Evolutionary conservation across 2,329 filamentous ascomycete species (phyloP), one percentile per base, ranked within the genome.

Genomic region (Leptodontidium sp.): DNA sequence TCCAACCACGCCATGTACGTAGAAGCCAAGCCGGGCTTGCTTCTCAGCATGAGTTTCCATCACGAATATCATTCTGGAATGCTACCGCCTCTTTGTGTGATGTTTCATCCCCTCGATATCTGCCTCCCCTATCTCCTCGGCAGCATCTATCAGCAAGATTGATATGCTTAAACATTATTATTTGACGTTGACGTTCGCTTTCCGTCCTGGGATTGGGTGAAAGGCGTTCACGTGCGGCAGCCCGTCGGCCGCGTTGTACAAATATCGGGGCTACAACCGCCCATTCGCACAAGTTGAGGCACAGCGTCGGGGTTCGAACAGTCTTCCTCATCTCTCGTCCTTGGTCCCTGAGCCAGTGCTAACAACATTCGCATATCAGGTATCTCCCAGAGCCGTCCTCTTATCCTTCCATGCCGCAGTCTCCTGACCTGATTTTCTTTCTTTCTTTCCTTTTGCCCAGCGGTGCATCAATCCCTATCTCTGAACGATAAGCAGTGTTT

Each of bases 341-440:
- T 2, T 62, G 43, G 59, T 38, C 43, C 24, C 26, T 49, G 43
- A 50, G 43, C 59, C 40, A 32, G 5, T 50, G 59, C 59, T 50
- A 14, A 15, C 8, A 15, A 7, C 15, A 8, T 35, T 38, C 47
- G 11, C n/a, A 21, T 24, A 35, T 14, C 59, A 62, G 40, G 49
- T 49, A 62, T 62, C 24, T 3, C n/a, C 11, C 57, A 59, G 57
- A 29, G 12, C 59, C 38, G 7, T 50, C 40, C 45, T 50, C 17
- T 43, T 26, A 53, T 29, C 24, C 29, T 50, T n/a, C 43, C 45
- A 49, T 12, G 4, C 14, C 1, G 40, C 8, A 50, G 40, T 35
- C 43, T 62, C 12, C 59, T 35, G 59, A 49, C 43, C 43, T 21
- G 29, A n/a, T 50, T 59, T 43, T 24, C 9, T n/a, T 59, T 24